Evolutionary conservation across 1,139 yeast genomes (phyloP), one percentile per base, ranked within the genome.

Genomic region (Pichia sp.): DNA sequence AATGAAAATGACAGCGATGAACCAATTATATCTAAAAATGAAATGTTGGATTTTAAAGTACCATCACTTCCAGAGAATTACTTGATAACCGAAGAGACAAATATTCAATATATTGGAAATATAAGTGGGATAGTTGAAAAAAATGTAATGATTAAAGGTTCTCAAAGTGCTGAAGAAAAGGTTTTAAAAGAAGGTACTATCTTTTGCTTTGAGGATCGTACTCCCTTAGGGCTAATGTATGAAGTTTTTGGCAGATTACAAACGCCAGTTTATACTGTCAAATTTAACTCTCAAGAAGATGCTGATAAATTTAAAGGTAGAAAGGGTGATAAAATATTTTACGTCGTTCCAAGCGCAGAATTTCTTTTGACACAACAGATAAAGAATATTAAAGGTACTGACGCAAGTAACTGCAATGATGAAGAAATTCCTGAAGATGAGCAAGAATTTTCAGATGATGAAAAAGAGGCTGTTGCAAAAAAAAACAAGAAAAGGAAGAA

Each of bases 371-470:
- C 97, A 0, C 86, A 84, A 44, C 67, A 78, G 22, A 73, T 90
- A 42, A 84, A 79, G 55, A 69, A 73, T 26, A 51, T 80, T 24
- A 89, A 83, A 57, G 98, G 97, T 12, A 82, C 92, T 1, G 99
- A 92, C 66, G 98, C 98, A 0, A 84, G 95, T 58, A 92, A 92
- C 55, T 82, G 87, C 60, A 86, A 87, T 60, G 98, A 92, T 63
- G 98, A 92, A 66, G 99, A 92, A 57, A 65, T 90, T 25, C 90
- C 96, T 0, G 87, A 80, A 55, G 95, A 85, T 35, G 97, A 92
- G 60, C 96, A 87, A 61, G 97, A 92, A 57, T 92, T 82, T 55
- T 87, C 96, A 0, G 97, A 92, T 59, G 97, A 92, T 64, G 97
- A 90, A 61, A 74, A 74, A 55, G 97, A 90, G 55, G 75, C 73